Base-by-base conservation (phyloP, 1,139 yeast species). In the Geotrichum carabidarum region DNA sequence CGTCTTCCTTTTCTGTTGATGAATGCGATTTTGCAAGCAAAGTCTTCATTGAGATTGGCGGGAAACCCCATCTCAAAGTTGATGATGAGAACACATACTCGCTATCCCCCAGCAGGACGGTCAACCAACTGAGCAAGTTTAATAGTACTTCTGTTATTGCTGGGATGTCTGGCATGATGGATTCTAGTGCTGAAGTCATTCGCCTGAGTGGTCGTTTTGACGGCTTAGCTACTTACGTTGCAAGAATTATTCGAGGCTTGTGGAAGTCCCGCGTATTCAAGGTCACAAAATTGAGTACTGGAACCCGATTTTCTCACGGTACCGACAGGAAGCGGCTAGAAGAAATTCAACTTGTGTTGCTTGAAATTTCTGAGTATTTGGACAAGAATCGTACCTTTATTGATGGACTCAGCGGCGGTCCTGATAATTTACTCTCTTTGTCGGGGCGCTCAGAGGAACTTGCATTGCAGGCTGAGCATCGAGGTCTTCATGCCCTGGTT, bases 141-240 rank as follows among this genome's bases (percentile, higher is more conserved):
- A 36, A 40, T 27, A 32, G 15, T 8, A 31, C 50, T 18, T 40
- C 49, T 9, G 32, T 53, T 12, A 37, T 49, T 45, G 48, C 47
- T 18, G 41, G 41, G 8, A 48, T 42, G 17, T 22, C 52, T 8
- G 34, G 42, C 9, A 30, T 48, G 30, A 30, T 27, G 4, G 50
- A 9, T 2, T 42, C 49, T 43, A 36, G 43, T 18, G 50, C 51
- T 7, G 64, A 63, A 40, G 84, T 85, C 65, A 96, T 93, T 8
- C 81, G 88, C 37, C 77, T 93, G 60, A 87, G 96, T 71, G 96
- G 96, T 62, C 76, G 97, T 60, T 90, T 91, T 64, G 93, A 89
- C 68, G 98, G 97, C 51, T 80, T 90, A n/a, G 84, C 94, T 17
- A 78, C 90, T 45, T 79, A 91, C 57, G 73, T 90, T 38, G 79